Evolutionary conservation across 768 basidiomycete genomes (phyloP).

Genomic region (Pulveroboletus frians): DNA sequence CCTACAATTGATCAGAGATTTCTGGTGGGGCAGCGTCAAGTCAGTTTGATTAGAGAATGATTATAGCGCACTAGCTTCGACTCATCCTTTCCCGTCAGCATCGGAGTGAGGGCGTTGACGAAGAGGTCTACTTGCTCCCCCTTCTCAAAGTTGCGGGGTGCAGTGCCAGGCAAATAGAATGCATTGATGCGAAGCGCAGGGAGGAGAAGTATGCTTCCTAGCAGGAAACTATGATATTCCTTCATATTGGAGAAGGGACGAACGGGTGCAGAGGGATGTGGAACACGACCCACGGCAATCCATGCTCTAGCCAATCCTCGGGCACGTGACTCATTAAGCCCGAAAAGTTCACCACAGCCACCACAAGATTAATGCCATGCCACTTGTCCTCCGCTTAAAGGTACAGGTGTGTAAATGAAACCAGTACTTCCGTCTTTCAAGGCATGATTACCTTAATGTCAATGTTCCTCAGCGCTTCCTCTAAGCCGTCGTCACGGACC

Average conservation of each 20-base stretch:
- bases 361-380: too few relatives aligned
- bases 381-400: conserved; percentile 40
- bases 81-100: conserved; percentile 61
- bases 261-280: neutral
- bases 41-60: conserved; percentile 5
- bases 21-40: conserved; percentile 39
- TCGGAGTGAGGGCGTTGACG: conserved; percentile 88
- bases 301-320: neutral
- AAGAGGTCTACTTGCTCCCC: conserved; percentile 75
- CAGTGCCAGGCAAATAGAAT: conserved; percentile 91
- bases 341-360: too few relatives aligned
- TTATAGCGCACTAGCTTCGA: conserved; percentile 61
- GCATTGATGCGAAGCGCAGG: conserved; percentile 35
- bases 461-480: conserved; percentile 38
- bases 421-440: conserved; percentile 49
- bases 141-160: conserved; percentile 72
- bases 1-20: conserved; percentile 86
- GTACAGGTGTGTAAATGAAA: neutral
- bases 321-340: conserved; percentile 16
- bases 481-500: conserved; percentile 40
- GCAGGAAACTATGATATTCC: conserved; percentile 7
- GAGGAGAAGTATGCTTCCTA: conserved; percentile 19
- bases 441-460: conserved; percentile 58
- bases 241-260: conserved; percentile 18
- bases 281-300: too few relatives aligned